These are phyloP conservation scores for Aspergillus sp. DNA, from an alignment of 2,329 filamentous ascomycete genomes.

Conservation along the genomic window DNA sequence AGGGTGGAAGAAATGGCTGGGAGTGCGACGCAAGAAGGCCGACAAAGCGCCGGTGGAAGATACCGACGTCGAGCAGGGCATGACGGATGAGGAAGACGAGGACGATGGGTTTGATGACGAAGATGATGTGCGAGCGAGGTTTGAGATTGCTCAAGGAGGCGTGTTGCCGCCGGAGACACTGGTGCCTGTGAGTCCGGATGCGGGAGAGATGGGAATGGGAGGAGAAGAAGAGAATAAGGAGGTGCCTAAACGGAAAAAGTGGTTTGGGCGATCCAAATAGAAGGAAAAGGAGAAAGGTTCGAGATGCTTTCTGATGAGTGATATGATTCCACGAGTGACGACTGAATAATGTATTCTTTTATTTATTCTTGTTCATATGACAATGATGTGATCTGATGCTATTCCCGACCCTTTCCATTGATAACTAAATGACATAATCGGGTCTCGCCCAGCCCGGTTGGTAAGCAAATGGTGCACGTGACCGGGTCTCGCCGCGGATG, in stretches of 20 bases:
- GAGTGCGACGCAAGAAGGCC: slow-evolving; percentile 32
- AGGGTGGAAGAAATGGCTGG: slow-evolving; percentile 44
- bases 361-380: no score
- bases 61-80: slow-evolving; percentile 21
- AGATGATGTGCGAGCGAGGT: slow-evolving; percentile 2
- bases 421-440: slow-evolving; percentile 16
- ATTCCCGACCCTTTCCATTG: background rate
- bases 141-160: background rate
- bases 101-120: slow-evolving; percentile 13
- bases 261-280: slow-evolving; percentile 30
- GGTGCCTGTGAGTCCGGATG: slow-evolving; percentile 11
- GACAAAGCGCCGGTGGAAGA: slow-evolving; percentile 19
- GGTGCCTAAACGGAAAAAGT: slow-evolving; percentile 30
- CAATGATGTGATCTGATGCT: background rate
- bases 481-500: slow-evolving; percentile 16
- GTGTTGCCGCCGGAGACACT: slow-evolving; percentile 12
- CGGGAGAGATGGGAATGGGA: slow-evolving; percentile 17
- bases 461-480: slow-evolving; percentile 22
- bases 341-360: no score
- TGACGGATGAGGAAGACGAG: slow-evolving; percentile 23
- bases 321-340: slow-evolving; percentile 1
- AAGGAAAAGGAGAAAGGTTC: slow-evolving; percentile 19
- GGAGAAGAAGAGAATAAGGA: slow-evolving; percentile 11
- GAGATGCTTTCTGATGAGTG: background rate
- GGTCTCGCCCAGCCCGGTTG: slow-evolving; percentile 23